Percentiles rank a stretch among this genome's conserved stretches.
Conservation (phyloP, 2,329 filamentous ascomycete genomes). For the Pseudogymnoascus sp. region DNA sequence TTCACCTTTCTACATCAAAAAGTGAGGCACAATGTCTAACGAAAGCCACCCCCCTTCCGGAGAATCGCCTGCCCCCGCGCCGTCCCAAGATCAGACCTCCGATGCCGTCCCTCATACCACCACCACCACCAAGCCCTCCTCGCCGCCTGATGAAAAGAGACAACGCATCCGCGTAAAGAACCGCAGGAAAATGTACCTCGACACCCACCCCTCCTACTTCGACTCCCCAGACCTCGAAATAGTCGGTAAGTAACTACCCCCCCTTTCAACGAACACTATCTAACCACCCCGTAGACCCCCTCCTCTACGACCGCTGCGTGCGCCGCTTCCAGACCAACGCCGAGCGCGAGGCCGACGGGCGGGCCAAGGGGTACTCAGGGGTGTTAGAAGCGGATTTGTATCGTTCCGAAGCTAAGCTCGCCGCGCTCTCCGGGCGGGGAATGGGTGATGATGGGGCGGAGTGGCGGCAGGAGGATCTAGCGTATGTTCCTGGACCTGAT, state of each 20-base stretch:
- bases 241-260: slow-evolving; percentile 19
- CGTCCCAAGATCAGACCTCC: slow-evolving; percentile 6
- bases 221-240: slow-evolving; percentile 28
- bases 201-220: slow-evolving; percentile 29
- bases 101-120: slow-evolving; percentile 21
- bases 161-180: slow-evolving; percentile 26
- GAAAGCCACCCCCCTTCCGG: neutral
- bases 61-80: neutral
- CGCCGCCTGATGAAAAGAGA: neutral
- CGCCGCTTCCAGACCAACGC: slow-evolving; percentile 27
- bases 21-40: neutral
- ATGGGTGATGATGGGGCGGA: slow-evolving; percentile 7
- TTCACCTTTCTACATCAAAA: neutral
- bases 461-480: slow-evolving; percentile 17
- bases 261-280: neutral
- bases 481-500: slow-evolving; percentile 20
- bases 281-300: slow-evolving; percentile 25
- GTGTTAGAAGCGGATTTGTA: slow-evolving; percentile 30
- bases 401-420: slow-evolving; percentile 29
- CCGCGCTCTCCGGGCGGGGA: slow-evolving; percentile 16
- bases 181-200: slow-evolving; percentile 28
- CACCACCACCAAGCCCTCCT: neutral
- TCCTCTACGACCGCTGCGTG: slow-evolving; percentile 30
- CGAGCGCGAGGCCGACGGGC: slow-evolving; percentile 29
- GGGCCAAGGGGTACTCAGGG: slow-evolving; percentile 29